phyloP scores from a whole-genome alignment of 768 basidiomycete genomes.

The Crepidotus variabilis region DNA sequence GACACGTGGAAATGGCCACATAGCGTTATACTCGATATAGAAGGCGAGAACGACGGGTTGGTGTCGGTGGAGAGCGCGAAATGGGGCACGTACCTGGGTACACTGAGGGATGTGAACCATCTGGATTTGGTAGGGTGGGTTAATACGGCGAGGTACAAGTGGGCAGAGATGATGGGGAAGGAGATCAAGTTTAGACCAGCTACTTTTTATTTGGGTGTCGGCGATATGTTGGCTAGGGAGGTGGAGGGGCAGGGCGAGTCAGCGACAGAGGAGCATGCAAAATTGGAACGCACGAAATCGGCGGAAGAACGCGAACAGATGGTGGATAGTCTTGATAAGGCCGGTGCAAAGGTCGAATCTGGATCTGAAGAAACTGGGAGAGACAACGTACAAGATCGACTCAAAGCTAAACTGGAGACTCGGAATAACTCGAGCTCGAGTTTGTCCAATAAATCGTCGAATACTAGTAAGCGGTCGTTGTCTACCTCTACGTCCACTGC shows the following conservation, averaged over 20 bases:
- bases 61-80: constrained; percentile 84
- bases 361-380: neutral
- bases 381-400: neutral
- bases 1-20: constrained; percentile 91
- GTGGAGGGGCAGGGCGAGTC: constrained; percentile 54
- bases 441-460: neutral
- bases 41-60: constrained; percentile 93
- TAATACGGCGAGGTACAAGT: constrained; percentile 83
- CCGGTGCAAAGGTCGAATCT: constrained; percentile 12
- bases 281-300: neutral
- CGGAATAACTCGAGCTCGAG: neutral
- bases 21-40: constrained; percentile 76
- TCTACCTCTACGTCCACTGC: neutral
- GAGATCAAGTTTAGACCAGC: constrained; percentile 91
- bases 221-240: constrained; percentile 70
- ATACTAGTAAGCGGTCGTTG: neutral
- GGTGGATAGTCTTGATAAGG: constrained; percentile 20
- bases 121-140: constrained; percentile 94
- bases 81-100: constrained; percentile 98
- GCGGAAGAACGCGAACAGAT: constrained; percentile 17
- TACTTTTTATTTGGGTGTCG: constrained; percentile 85
- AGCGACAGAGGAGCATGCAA: neutral
- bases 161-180: constrained; percentile 84
- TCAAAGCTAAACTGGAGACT: neutral
- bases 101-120: constrained; percentile 86